These are phyloP conservation scores for Euryodendron excelsum DNA, from an alignment of 148 eudicot genomes.

Conservation along the genomic window DNA sequence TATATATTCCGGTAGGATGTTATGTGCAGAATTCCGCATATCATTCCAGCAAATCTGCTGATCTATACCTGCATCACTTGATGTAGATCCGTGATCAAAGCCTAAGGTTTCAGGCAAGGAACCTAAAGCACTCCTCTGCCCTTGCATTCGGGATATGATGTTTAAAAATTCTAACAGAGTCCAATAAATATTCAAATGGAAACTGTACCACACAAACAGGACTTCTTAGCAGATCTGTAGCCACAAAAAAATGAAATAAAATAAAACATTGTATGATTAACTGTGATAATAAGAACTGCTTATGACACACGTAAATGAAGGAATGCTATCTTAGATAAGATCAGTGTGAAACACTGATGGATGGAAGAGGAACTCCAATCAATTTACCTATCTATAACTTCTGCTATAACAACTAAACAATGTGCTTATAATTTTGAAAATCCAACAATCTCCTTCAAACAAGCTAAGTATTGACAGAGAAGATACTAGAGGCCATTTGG, in stretches of 20 bases:
- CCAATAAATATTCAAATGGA: not conserved
- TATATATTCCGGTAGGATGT: constrained; percentile 42
- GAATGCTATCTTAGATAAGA: not conserved
- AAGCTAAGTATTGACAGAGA: not conserved
- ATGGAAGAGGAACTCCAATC: not conserved
- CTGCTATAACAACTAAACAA: not conserved
- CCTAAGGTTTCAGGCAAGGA: constrained; percentile 72
- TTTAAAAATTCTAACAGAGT: constrained; percentile 3
- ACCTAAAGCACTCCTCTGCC: constrained; percentile 75
- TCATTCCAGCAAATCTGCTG: constrained; percentile 67
- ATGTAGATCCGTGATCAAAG: constrained; percentile 60
- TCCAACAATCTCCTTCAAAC: constrained; percentile 2
- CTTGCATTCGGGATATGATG: constrained; percentile 63
- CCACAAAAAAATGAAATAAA: not conserved
- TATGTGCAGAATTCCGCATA: constrained; percentile 48
- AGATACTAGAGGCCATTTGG: not conserved
- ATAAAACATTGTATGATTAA: not conserved
- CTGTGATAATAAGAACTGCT: not conserved
- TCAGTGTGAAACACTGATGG: not conserved
- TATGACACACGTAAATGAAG: not conserved
- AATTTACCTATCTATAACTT: not conserved
- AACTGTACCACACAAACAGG: not conserved
- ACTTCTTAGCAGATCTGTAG: constrained; percentile 34
- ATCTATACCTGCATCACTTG: constrained; percentile 59
- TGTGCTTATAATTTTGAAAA: not conserved